phyloP scores from a whole-genome alignment of 306 rosid genomes.

The Calophaca sinica region DNA sequence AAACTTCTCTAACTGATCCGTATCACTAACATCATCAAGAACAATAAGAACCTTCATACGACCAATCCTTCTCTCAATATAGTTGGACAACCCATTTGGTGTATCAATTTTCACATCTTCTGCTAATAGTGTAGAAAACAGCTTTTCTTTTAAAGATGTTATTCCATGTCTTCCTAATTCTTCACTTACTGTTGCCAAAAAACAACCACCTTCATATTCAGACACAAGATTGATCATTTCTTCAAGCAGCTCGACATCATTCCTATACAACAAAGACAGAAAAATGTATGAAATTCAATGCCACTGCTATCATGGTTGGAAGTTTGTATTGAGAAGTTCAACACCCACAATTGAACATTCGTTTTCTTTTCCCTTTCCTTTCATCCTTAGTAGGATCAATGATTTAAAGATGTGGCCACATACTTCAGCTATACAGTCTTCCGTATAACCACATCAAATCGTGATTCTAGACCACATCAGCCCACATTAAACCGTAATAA shows the following conservation, averaged over 20 bases:
- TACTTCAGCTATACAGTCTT: too few species aligned
- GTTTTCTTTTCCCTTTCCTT: not conserved
- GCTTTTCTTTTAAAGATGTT: not conserved
- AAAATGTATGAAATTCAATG: not conserved
- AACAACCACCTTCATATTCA: not conserved
- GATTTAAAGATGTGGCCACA: too few species aligned
- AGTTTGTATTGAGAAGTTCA: not conserved
- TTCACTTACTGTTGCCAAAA: conserved; percentile 21
- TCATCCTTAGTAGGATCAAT: not conserved
- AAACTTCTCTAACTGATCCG: not conserved
- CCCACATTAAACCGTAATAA: too few species aligned
- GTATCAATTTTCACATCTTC: conserved; percentile 5
- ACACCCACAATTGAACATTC: not conserved
- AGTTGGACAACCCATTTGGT: not conserved
- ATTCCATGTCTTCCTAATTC: not conserved
- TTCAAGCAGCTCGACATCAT: conserved; percentile 22
- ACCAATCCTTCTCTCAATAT: not conserved
- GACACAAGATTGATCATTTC: not conserved
- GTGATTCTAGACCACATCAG: too few species aligned
- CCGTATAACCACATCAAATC: too few species aligned
- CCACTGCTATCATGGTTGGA: not conserved
- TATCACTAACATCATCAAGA: conserved; percentile 40
- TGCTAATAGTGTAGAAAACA: not conserved
- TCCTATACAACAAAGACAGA: not conserved
- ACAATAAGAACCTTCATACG: conserved; percentile 24